Conservation (phyloP, 2,329 filamentous ascomycete species). For the Penicillium thymicola region DNA sequence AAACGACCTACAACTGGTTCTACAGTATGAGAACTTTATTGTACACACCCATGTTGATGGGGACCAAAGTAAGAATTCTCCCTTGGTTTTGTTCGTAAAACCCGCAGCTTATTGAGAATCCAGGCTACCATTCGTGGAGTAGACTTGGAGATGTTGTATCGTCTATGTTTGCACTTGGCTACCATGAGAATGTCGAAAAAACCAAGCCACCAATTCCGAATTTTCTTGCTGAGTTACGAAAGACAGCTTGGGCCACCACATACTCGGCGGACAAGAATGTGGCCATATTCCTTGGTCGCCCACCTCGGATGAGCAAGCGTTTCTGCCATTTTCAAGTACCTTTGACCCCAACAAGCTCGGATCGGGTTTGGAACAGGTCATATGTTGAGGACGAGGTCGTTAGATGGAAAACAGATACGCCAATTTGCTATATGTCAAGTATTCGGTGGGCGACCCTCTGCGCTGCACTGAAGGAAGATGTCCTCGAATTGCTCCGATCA, state of each 20-base stretch:
- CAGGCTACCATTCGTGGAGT: constrained; percentile 48
- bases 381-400: constrained; percentile 3
- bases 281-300: constrained; percentile 48
- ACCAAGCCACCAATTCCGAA: constrained; percentile 25
- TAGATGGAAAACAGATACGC: neutral
- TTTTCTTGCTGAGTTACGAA: constrained; percentile 41
- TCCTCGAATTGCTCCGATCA: constrained; percentile 24
- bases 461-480: constrained; percentile 27
- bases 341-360: constrained; percentile 2
- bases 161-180: constrained; percentile 47
- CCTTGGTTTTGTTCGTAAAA: neutral
- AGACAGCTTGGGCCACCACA: constrained; percentile 39
- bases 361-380: constrained; percentile 4
- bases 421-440: constrained; percentile 22
- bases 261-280: constrained; percentile 50
- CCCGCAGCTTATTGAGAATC: neutral
- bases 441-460: constrained; percentile 28
- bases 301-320: constrained; percentile 43
- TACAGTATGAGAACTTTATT: constrained; percentile 50
- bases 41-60: constrained; percentile 44
- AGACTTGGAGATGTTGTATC: constrained; percentile 47
- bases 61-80: constrained; percentile 41
- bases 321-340: constrained; percentile 41
- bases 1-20: constrained; percentile 46
- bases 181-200: constrained; percentile 42